Percentiles rank a stretch among this genome's conserved stretches.
phyloP scores from a whole-genome alignment of 352 stramenopile species.

The Phytophthora palmivora region DNA sequence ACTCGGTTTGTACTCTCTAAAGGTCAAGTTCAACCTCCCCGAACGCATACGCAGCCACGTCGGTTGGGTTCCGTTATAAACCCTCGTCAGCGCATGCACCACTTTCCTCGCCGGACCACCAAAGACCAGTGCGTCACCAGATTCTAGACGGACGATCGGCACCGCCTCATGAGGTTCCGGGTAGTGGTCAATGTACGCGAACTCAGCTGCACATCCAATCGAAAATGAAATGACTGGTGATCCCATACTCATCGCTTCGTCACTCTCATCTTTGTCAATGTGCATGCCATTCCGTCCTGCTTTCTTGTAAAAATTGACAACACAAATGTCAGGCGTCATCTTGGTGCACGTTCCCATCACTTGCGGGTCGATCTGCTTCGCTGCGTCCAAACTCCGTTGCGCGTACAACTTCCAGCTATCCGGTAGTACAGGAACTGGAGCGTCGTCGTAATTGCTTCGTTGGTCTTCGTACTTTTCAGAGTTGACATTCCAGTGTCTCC shows the following conservation, averaged over 20 bases:
- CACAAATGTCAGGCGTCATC: constrained; percentile 69
- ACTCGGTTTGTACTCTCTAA: constrained; percentile 67
- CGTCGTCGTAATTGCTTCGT: constrained; percentile 66
- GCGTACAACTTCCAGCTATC: constrained; percentile 43
- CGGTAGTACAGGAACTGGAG: constrained; percentile 41
- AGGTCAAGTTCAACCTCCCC: constrained; percentile 75
- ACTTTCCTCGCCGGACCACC: constrained; percentile 62
- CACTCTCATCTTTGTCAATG: constrained; percentile 77
- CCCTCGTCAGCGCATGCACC: constrained; percentile 70
- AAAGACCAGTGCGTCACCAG: constrained; percentile 78
- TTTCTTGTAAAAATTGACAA: constrained; percentile 85
- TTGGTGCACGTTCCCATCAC: constrained; percentile 56
- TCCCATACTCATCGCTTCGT: constrained; percentile 60
- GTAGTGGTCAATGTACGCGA: constrained; percentile 76
- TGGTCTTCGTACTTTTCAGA: constrained; percentile 69
- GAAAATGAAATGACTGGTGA: constrained; percentile 80
- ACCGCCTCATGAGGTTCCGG: constrained; percentile 55
- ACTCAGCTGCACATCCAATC: constrained; percentile 68
- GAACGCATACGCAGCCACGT: constrained; percentile 64
- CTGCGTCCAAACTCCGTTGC: constrained; percentile 45
- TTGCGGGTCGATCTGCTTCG: constrained; percentile 39
- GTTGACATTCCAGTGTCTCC: constrained; percentile 74
- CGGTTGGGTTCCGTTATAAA: constrained; percentile 64
- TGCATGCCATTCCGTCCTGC: constrained; percentile 77
- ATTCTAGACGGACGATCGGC: constrained; percentile 68